These are phyloP conservation scores for Lupinus albus DNA, from an alignment of 306 rosid species.

Conservation along the genomic window DNA sequence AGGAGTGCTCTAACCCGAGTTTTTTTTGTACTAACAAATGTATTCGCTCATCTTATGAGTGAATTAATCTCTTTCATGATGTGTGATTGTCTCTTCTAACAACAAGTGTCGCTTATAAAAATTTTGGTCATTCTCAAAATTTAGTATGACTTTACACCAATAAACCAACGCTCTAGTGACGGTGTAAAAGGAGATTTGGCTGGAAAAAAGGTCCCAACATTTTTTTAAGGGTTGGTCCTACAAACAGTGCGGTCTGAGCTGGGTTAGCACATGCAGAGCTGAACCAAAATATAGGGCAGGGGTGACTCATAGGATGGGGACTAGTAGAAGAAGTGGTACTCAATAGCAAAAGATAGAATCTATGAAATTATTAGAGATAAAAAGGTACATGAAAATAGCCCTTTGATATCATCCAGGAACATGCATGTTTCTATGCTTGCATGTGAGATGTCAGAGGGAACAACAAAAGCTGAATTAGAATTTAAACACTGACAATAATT, in stretches of 20 bases:
- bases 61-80: too few species aligned
- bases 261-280: constrained; percentile 50
- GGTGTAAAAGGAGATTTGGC: constrained; percentile 34
- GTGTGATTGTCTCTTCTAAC: too few species aligned
- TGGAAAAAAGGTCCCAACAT: constrained; percentile 43
- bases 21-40: too few species aligned
- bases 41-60: too few species aligned
- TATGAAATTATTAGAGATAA: constrained; percentile 39
- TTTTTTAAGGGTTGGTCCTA: constrained; percentile 49
- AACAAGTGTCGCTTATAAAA: too few species aligned
- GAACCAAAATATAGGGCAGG: constrained; percentile 1
- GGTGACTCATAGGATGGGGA: background rate
- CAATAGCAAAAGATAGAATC: constrained; percentile 23
- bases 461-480: constrained; percentile 32
- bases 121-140: too few species aligned
- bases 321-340: background rate
- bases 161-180: too few species aligned
- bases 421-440: constrained; percentile 43
- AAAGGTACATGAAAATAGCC: constrained; percentile 26
- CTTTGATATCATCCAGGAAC: constrained; percentile 23
- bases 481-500: background rate
- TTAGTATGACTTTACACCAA: too few species aligned
- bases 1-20: too few species aligned
- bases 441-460: constrained; percentile 30
- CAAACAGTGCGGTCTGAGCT: constrained; percentile 47